Conservation (phyloP, 2,329 filamentous ascomycete genomes). For the Geosmithia putterillii region DNA sequence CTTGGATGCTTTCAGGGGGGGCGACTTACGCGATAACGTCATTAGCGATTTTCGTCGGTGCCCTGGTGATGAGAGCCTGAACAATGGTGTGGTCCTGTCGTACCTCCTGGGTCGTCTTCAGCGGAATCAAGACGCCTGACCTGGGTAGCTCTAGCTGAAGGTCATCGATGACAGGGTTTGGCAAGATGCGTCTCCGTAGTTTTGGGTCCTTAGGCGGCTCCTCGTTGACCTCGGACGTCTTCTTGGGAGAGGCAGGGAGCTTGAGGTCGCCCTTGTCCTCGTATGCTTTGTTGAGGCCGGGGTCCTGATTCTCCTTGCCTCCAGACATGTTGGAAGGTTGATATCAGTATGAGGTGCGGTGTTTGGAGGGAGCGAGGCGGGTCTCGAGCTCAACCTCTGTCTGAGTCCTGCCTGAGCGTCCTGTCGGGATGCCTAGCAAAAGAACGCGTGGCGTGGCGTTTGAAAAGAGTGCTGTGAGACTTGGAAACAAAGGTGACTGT, state of each 20-base stretch:
- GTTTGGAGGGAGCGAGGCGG: too few relatives aligned
- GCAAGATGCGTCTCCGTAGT: conserved; percentile 5
- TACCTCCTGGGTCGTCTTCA: conserved; percentile 54
- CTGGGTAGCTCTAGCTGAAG: conserved; percentile 21
- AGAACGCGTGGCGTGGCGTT: background rate
- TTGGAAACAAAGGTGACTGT: background rate
- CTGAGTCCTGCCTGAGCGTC: too few relatives aligned
- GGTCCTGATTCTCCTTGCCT: conserved; percentile 3
- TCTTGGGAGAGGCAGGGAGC: background rate
- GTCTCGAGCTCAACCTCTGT: too few relatives aligned
- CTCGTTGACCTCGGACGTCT: background rate
- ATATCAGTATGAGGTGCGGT: background rate
- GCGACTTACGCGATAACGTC: conserved; percentile 55
- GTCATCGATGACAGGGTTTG: conserved; percentile 25
- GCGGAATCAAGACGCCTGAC: conserved; percentile 42
- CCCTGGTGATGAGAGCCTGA: conserved; percentile 57
- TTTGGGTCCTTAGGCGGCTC: conserved; percentile 4
- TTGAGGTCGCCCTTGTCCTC: background rate
- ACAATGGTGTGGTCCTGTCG: conserved; percentile 45
- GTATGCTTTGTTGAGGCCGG: background rate
- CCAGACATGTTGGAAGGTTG: background rate
- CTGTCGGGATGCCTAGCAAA: background rate
- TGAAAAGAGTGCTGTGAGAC: background rate
- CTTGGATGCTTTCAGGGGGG: too few relatives aligned
- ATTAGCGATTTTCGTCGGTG: conserved; percentile 61